Percentiles rank a stretch among this genome's conserved stretches.
Evolutionary conservation across 139 green algal genomes (phyloP).

Genomic region (Parachlorella kessleri): DNA sequence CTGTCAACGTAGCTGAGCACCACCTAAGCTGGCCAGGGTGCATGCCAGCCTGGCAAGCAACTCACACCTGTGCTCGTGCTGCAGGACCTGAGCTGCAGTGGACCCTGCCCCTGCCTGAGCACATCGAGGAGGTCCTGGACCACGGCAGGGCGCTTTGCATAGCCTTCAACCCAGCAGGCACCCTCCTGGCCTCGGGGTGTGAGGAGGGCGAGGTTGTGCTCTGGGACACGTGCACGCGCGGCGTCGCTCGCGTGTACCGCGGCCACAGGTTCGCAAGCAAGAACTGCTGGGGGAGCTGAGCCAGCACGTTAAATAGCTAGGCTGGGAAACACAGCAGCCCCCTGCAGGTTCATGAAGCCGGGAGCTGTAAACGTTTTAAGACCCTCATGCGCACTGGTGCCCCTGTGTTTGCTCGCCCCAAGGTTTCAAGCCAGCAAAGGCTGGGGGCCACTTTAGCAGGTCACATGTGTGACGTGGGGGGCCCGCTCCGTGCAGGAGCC

Average conservation of each 20-base stretch:
- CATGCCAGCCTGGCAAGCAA: background rate
- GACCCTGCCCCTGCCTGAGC: constrained; percentile 21
- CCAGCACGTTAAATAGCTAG: background rate
- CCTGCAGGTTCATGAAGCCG: background rate
- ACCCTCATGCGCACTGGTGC: too few species aligned
- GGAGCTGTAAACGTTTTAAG: too few species aligned
- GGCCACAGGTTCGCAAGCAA: constrained; percentile 49
- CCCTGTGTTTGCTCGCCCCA: too few species aligned
- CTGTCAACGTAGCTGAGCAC: too few species aligned
- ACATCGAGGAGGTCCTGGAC: constrained; percentile 12
- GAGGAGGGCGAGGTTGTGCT: constrained; percentile 75
- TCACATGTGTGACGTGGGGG: too few species aligned
- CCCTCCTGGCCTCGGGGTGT: constrained; percentile 71
- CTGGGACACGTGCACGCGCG: constrained; percentile 86
- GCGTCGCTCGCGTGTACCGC: constrained; percentile 49
- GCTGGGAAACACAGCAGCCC: constrained; percentile 3
- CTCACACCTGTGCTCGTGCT: background rate
- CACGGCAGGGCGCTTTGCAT: background rate
- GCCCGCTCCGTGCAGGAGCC: background rate
- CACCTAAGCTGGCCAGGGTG: background rate
- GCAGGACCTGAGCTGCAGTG: background rate
- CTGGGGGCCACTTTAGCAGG: too few species aligned
- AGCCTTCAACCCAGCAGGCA: constrained; percentile 31
- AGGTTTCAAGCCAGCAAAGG: too few species aligned
- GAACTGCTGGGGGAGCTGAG: too few species aligned